These are phyloP conservation scores for Rosa chinensis DNA, from an alignment of 306 rosid genomes.

Conservation along the genomic window DNA sequence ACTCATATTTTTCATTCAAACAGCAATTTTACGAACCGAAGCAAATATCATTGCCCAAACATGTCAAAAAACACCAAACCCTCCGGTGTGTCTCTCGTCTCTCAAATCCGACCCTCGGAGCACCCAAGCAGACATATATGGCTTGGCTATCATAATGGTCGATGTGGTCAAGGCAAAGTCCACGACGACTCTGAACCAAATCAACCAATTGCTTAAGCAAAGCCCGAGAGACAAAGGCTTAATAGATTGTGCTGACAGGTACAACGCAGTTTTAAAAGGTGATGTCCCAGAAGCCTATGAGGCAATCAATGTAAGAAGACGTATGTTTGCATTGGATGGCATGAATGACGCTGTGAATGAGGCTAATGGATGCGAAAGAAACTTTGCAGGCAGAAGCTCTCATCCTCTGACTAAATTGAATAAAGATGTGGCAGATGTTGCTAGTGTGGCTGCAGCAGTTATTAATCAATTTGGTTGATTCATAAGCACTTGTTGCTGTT, in stretches of 20 bases:
- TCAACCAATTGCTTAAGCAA: slow-evolving; percentile 4
- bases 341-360: slow-evolving; percentile 35
- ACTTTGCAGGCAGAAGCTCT: slow-evolving; percentile 20
- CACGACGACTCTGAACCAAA: slow-evolving; percentile 14
- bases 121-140: slow-evolving; percentile 25
- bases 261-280: slow-evolving; percentile 28
- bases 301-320: slow-evolving; percentile 31
- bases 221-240: slow-evolving; percentile 2
- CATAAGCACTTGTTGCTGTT: too few relatives aligned
- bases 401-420: slow-evolving; percentile 34
- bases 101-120: slow-evolving; percentile 39
- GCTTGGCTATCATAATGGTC: slow-evolving; percentile 38
- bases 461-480: too few relatives aligned
- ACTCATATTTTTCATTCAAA: not conserved
- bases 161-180: slow-evolving; percentile 24
- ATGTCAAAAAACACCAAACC: slow-evolving; percentile 48
- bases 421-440: slow-evolving; percentile 26
- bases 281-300: slow-evolving; percentile 40
- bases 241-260: slow-evolving; percentile 20
- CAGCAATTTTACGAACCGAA: not conserved
- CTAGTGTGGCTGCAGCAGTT: too few relatives aligned
- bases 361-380: slow-evolving; percentile 26
- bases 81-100: slow-evolving; percentile 24
- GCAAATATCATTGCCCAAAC: slow-evolving; percentile 33
- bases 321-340: slow-evolving; percentile 37